Conservation (phyloP, 2,329 filamentous ascomycete species). For the Rhinocladiella mackenziei region DNA sequence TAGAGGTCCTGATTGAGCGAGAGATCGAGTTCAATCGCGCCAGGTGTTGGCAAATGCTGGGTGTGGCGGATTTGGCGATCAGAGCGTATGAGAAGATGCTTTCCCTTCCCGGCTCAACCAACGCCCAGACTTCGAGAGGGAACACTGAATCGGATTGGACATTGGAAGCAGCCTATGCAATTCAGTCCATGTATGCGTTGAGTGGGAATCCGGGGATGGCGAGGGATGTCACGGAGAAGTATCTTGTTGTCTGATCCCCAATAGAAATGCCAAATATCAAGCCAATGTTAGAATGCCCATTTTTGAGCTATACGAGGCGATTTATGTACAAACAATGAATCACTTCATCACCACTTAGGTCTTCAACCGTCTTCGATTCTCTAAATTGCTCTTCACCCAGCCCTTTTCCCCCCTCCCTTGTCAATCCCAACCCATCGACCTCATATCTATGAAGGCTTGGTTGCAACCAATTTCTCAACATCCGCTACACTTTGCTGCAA, state of each 20-base stretch:
- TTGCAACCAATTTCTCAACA: conserved; percentile 62
- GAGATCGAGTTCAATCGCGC: conserved; percentile 82
- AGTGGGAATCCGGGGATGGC: conserved; percentile 61
- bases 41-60: conserved; percentile 70
- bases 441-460: conserved; percentile 21
- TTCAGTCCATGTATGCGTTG: conserved; percentile 64
- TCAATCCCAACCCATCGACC: not conserved
- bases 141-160: conserved; percentile 54
- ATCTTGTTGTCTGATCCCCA: conserved; percentile 48
- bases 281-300: not conserved
- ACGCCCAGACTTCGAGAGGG: not conserved
- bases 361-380: no score
- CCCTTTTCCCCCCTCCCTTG: not conserved
- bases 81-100: conserved; percentile 65
- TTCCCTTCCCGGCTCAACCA: conserved; percentile 30
- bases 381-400: no score
- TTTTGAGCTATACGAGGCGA: conserved; percentile 5
- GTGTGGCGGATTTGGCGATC: conserved; percentile 67
- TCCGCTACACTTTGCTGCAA: conserved; percentile 93
- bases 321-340: conserved; percentile 20
- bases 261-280: not conserved
- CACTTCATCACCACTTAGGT: not conserved
- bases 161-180: conserved; percentile 68
- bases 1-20: conserved; percentile 20
- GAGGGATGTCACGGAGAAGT: conserved; percentile 57